Evolutionary conservation across 106 monocot species (phyloP).

Genomic region (Xerophyta viscosa): DNA sequence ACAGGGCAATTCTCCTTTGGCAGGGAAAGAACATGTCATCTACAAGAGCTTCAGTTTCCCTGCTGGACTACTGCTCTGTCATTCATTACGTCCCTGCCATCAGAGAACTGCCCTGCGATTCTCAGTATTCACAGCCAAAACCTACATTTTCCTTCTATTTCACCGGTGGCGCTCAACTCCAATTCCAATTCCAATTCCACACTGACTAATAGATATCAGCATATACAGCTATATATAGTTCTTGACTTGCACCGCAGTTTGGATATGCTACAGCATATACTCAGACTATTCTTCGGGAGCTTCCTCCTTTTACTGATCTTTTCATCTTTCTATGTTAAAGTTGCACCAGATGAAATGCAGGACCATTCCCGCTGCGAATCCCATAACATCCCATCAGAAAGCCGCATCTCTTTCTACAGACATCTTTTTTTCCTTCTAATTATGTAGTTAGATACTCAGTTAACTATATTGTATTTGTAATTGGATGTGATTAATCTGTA

Average conservation of each 20-base stretch:
- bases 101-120: conserved; percentile 6
- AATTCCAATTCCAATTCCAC: not conserved
- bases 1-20: conserved; percentile 8
- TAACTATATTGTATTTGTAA: not conserved
- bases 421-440: not conserved
- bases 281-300: conserved; percentile 2
- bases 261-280: conserved; percentile 8
- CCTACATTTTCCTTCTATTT: not conserved
- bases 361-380: not conserved
- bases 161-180: not conserved
- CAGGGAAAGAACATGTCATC: not conserved
- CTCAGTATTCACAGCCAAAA: not conserved
- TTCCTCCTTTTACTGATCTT: not conserved
- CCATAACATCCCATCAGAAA: not conserved
- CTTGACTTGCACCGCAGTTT: not conserved
- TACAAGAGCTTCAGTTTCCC: not conserved
- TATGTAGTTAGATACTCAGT: not conserved
- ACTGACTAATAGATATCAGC: not conserved
- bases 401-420: not conserved
- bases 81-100: not conserved
- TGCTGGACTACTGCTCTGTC: not conserved
- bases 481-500: no score
- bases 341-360: not conserved
- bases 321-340: not conserved
- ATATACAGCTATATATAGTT: not conserved